phyloP scores from a whole-genome alignment of 768 basidiomycete species.

The Agrocybe pediades region DNA sequence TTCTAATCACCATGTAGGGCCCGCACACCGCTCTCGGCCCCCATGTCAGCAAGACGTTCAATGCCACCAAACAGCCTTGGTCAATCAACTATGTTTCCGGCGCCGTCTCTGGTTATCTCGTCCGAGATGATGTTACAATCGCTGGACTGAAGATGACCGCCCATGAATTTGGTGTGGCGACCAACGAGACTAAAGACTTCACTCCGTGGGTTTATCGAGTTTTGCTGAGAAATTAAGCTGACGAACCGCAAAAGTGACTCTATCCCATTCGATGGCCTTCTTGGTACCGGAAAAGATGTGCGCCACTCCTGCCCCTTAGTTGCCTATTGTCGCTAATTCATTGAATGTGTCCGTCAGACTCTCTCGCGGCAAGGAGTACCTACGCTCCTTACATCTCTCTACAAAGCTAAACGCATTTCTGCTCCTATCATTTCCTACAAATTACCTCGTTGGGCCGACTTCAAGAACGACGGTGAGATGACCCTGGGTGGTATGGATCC shows the following conservation, averaged over 20 bases:
- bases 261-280: slow-evolving; percentile 69
- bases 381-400: slow-evolving; percentile 77
- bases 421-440: slow-evolving; percentile 78
- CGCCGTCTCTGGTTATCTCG: slow-evolving; percentile 59
- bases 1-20: slow-evolving; percentile 31
- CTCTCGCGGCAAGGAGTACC: slow-evolving; percentile 64
- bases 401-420: slow-evolving; percentile 52
- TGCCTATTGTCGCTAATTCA: background rate
- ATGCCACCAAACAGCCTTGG: slow-evolving; percentile 51
- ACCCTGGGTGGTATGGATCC: slow-evolving; percentile 52
- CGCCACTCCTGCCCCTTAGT: slow-evolving; percentile 17
- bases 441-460: slow-evolving; percentile 72
- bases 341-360: slow-evolving; percentile 29
- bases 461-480: slow-evolving; percentile 73
- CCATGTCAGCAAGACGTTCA: slow-evolving; percentile 62
- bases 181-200: slow-evolving; percentile 63
- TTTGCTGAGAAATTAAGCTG: background rate
- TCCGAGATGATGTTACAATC: slow-evolving; percentile 63
- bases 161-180: slow-evolving; percentile 73
- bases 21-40: slow-evolving; percentile 69
- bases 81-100: slow-evolving; percentile 72
- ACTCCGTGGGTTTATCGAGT: slow-evolving; percentile 23
- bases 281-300: slow-evolving; percentile 77
- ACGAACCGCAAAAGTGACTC: slow-evolving; percentile 14
- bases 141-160: slow-evolving; percentile 58